Percentiles rank a stretch among this genome's conserved stretches.
Evolutionary conservation across 2,329 filamentous ascomycete species (phyloP).

Genomic region (Scorias spongiosa): DNA sequence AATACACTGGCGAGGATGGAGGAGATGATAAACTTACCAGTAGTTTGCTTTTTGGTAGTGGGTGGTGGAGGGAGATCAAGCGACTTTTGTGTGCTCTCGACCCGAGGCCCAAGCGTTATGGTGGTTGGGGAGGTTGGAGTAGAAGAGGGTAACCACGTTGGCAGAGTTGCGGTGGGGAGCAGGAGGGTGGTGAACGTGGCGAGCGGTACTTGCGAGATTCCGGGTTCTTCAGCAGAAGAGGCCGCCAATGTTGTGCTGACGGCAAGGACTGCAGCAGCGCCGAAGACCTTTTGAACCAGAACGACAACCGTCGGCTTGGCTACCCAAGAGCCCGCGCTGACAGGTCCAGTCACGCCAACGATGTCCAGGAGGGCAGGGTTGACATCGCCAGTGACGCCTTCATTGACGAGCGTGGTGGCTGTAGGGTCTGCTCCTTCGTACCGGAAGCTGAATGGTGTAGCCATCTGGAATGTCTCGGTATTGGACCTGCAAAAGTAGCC

Average conservation of each 20-base stretch:
- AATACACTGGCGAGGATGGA: not conserved
- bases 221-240: conserved; percentile 2
- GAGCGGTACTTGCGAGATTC: not conserved
- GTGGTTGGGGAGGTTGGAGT: not conserved
- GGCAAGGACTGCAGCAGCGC: conserved; percentile 9
- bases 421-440: conserved; percentile 21
- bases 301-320: conserved; percentile 28
- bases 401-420: conserved; percentile 8
- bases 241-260: not conserved
- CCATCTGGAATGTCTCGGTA: conserved; percentile 22
- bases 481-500: conserved; percentile 15
- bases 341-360: conserved; percentile 6
- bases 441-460: conserved; percentile 21
- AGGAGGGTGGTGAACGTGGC: conserved; percentile 1
- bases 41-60: not conserved
- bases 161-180: conserved; percentile 12
- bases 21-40: not conserved
- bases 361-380: conserved; percentile 20
- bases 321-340: conserved; percentile 20
- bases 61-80: conserved; percentile 1
- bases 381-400: conserved; percentile 20
- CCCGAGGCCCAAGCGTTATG: not conserved
- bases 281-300: conserved; percentile 25
- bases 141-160: conserved; percentile 6
- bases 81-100: conserved; percentile 2